Base-by-base conservation (phyloP, 2,329 filamentous ascomycete genomes). In the Zasmidium cellare region DNA sequence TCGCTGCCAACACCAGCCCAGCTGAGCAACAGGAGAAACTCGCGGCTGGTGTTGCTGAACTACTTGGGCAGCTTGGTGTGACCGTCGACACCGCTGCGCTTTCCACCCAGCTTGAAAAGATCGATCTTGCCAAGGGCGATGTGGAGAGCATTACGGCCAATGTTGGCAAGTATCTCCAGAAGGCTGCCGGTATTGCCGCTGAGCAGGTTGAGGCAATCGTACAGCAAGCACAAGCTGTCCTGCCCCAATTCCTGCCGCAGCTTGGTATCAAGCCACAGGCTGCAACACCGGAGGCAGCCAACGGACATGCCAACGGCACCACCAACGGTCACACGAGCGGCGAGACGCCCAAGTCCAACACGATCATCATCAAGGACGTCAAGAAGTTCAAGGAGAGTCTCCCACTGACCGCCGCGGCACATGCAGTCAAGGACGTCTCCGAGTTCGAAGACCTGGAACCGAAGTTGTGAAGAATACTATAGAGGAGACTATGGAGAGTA, bases 381-480 rank as follows among this genome's bases (percentile, higher is more conserved):
- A 82, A 88, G 60, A 82, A 84, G 25, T 97, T 88, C 82, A 96
- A 94, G 80, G 86, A 90, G 0, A 80, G 84, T 14, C 79, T 97
- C 67, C 79, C 84, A 58, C 83, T 91, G 24, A 94, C 87, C 62
- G 81, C 83, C 20, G 93, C 90, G 0, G 85, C 92, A 1, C 82
- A 82, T 60, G 84, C 92, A 0, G 84, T 90, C 25, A 87, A 84
- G 69, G 88, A 94, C 64, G 74, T 97, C 56, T 88, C 82, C 61
- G 89, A 92, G 69, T 97, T 93, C 74, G 90, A 96, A 72, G 93
- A 97, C 59, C 80, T 87, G 59, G 91, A 90, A 62, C 78, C 90
- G 14, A 97, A 97, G 78, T 81, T 97, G 16, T 74, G 20, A 52
- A 41, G 11, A 9, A n/a, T n/a, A 41, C 28, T 16, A 16, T 41